A percentile compares a stretch with the other conserved stretches of the same genome.
phyloP scores from a whole-genome alignment of 2,329 filamentous ascomycete species.

The Botrytis fragariae region DNA sequence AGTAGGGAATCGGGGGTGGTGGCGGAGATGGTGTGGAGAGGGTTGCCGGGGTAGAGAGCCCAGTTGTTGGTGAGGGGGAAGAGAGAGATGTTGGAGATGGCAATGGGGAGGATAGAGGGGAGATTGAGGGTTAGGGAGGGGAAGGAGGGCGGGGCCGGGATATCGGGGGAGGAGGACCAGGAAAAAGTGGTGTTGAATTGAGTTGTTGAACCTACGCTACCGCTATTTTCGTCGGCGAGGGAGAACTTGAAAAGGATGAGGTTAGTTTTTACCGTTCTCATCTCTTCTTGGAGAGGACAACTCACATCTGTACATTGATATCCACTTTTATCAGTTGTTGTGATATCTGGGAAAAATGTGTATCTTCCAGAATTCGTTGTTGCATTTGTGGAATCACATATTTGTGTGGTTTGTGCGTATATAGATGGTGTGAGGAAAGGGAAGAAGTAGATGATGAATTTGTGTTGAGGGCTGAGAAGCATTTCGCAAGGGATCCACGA shows the following conservation, averaged over 20 bases:
- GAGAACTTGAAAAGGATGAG: neutral
- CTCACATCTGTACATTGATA: conserved; percentile 13
- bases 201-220: neutral
- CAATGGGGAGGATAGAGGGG: neutral
- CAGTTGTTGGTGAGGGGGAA: neutral
- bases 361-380: conserved; percentile 13
- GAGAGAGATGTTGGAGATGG: neutral
- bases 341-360: neutral
- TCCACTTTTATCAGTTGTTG: neutral
- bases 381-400: neutral
- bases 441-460: neutral
- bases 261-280: neutral
- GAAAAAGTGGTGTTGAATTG: neutral
- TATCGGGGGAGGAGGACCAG: neutral
- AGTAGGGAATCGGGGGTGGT: neutral
- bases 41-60: neutral
- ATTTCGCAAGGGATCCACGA: neutral
- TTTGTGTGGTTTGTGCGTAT: neutral
- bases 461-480: neutral
- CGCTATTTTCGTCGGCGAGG: neutral
- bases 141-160: neutral
- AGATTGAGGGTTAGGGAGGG: neutral
- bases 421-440: neutral
- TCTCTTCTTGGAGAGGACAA: neutral
- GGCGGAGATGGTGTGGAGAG: neutral